Conservation (phyloP, 352 stramenopile species). For the Phytophthora vignae region DNA sequence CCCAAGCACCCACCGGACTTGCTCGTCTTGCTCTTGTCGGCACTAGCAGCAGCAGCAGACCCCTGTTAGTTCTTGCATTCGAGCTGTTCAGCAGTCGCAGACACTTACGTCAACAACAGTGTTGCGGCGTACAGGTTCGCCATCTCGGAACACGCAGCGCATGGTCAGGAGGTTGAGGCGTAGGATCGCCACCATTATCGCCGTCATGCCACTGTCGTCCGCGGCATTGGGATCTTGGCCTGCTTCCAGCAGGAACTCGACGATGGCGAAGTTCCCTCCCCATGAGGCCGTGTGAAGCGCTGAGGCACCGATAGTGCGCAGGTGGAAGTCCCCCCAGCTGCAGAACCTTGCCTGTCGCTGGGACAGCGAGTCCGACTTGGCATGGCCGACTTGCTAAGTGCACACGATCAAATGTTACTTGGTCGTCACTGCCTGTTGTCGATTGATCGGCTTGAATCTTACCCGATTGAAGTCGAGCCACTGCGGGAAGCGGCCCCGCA, state of each 20-base stretch:
- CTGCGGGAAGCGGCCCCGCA: constrained; percentile 16
- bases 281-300: constrained; percentile 37
- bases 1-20: background rate
- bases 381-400: constrained; percentile 14
- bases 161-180: constrained; percentile 33
- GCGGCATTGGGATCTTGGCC: constrained; percentile 25
- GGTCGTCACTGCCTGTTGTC: background rate
- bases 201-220: constrained; percentile 31
- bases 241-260: constrained; percentile 32
- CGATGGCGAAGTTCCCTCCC: constrained; percentile 20
- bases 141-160: constrained; percentile 31
- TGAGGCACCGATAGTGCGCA: constrained; percentile 34
- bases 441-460: background rate
- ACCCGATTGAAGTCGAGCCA: constrained; percentile 38
- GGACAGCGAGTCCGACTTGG: constrained; percentile 17
- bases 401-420: background rate
- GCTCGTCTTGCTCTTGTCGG: constrained; percentile 24
- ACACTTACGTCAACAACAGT: constrained; percentile 30
- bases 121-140: constrained; percentile 27
- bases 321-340: constrained; percentile 32
- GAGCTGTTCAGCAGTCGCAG: background rate
- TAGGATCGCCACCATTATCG: constrained; percentile 40
- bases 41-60: constrained; percentile 6
- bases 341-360: constrained; percentile 18
- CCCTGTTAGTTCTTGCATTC: too few relatives aligned